Evolutionary conservation across 2,329 filamentous ascomycete species (phyloP).

Genomic region (Leptographium radiaticola): DNA sequence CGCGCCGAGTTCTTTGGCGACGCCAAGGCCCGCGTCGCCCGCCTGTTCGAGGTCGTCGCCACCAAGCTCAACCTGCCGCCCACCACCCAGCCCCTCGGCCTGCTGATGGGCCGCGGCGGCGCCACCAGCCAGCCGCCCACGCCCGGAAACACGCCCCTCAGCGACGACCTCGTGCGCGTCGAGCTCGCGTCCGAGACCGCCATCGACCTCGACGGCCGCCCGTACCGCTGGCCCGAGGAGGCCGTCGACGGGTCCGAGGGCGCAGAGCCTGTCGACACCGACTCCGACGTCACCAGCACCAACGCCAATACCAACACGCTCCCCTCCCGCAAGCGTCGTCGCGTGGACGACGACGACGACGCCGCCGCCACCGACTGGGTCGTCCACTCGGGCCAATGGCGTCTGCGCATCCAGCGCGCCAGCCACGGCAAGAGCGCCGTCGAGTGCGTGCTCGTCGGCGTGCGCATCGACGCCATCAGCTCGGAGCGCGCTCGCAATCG

Average conservation of each 20-base stretch:
- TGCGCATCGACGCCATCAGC: conserved; percentile 62
- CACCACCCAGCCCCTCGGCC: conserved; percentile 44
- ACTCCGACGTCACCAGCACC: too few relatives aligned
- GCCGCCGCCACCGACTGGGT: conserved; percentile 38
- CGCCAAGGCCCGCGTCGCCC: conserved; percentile 55
- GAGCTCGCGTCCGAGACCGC: conserved; percentile 46
- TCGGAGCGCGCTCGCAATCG: conserved; percentile 54
- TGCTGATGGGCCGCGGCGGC: conserved; percentile 54
- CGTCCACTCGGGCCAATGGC: conserved; percentile 58
- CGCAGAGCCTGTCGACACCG: conserved; percentile 11
- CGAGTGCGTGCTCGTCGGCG: conserved; percentile 61
- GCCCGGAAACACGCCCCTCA: conserved; percentile 56
- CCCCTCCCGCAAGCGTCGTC: conserved; percentile 15
- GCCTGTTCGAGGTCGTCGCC: conserved; percentile 67
- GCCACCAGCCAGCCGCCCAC: conserved; percentile 47
- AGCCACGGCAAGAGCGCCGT: conserved; percentile 38
- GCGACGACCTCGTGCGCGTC: conserved; percentile 56
- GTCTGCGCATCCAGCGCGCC: conserved; percentile 48
- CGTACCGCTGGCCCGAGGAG: conserved; percentile 19
- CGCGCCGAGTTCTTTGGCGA: conserved; percentile 64
- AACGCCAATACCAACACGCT: too few relatives aligned
- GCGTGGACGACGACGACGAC: conserved; percentile 23
- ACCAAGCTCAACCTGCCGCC: conserved; percentile 61
- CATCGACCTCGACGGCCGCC: conserved; percentile 44
- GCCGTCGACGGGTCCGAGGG: conserved; percentile 12